A percentile compares a stretch with the other conserved stretches of the same genome.
phyloP scores from a whole-genome alignment of 805 yeast species.

The Ogataea thermomethanolica region DNA sequence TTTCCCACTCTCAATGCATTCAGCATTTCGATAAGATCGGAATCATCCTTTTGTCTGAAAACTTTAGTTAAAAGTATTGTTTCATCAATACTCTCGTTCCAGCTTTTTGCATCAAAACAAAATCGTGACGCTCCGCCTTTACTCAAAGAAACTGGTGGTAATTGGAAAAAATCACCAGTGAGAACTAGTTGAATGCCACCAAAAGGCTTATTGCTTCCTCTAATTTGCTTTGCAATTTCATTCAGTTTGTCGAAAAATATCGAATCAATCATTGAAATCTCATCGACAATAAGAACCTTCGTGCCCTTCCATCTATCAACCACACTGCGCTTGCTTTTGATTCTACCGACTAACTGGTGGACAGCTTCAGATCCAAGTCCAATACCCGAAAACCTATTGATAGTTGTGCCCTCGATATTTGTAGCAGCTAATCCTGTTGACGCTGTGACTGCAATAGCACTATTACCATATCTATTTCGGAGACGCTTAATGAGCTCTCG shows the following conservation, averaged over 20 bases:
- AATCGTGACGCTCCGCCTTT: conserved; percentile 42
- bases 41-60: conserved; percentile 85
- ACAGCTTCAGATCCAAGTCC: conserved; percentile 67
- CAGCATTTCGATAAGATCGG: conserved; percentile 68
- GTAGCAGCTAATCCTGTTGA: conserved; percentile 96
- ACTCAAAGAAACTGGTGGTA: conserved; percentile 75
- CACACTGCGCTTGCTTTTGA: conserved; percentile 44
- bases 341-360: conserved; percentile 42
- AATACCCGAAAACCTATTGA: conserved; percentile 81
- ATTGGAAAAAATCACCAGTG: conserved; percentile 94
- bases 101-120: conserved; percentile 71
- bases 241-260: conserved; percentile 71
- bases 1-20: conserved; percentile 77
- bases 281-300: conserved; percentile 80
- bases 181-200: conserved; percentile 91
- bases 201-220: conserved; percentile 58
- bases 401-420: conserved; percentile 85
- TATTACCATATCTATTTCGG: conserved; percentile 38
- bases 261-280: conserved; percentile 92
- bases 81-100: conserved; percentile 61
- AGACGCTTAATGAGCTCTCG: conserved; percentile 59
- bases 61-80: conserved; percentile 75
- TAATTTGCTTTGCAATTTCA: conserved; percentile 55
- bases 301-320: conserved; percentile 60
- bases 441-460: conserved; percentile 81